phyloP scores from a whole-genome alignment of 1,284 basidiomycete genomes.

The Coriolopsis trogii region DNA sequence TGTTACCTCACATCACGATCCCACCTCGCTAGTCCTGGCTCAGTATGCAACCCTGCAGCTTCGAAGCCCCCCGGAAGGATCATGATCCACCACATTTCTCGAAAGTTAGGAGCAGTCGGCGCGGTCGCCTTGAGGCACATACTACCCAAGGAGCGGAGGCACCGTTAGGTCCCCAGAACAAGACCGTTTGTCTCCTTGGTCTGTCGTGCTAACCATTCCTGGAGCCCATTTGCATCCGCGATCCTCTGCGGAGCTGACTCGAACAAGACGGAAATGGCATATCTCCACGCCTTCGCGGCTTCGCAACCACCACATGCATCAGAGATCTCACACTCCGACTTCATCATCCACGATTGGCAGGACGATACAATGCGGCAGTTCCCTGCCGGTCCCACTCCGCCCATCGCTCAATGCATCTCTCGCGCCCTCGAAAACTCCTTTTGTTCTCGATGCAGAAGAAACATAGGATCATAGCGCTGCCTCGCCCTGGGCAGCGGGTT shows the following conservation, averaged over 20 bases:
- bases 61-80: constrained; percentile 9
- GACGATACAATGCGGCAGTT: constrained; percentile 13
- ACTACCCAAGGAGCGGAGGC: no score
- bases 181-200: no score
- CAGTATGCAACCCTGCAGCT: background rate
- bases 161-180: no score
- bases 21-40: background rate
- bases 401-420: constrained; percentile 6
- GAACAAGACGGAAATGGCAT: background rate
- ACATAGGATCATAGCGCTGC: background rate
- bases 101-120: no score
- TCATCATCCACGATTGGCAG: constrained; percentile 9
- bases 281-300: background rate
- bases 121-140: constrained; percentile 12
- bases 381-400: constrained; percentile 5
- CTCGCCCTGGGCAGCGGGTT: constrained; percentile 3
- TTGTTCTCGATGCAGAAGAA: constrained; percentile 6
- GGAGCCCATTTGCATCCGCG: background rate
- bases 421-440: background rate
- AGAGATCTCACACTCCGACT: constrained; percentile 4
- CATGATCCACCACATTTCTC: no score
- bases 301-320: constrained; percentile 12
- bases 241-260: constrained; percentile 1
- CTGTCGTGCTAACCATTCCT: constrained; percentile 1
- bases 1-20: no score